Evolutionary conservation across 2,329 filamentous ascomycete genomes (phyloP).

Genomic region (Aspergillus phoenicis): DNA sequence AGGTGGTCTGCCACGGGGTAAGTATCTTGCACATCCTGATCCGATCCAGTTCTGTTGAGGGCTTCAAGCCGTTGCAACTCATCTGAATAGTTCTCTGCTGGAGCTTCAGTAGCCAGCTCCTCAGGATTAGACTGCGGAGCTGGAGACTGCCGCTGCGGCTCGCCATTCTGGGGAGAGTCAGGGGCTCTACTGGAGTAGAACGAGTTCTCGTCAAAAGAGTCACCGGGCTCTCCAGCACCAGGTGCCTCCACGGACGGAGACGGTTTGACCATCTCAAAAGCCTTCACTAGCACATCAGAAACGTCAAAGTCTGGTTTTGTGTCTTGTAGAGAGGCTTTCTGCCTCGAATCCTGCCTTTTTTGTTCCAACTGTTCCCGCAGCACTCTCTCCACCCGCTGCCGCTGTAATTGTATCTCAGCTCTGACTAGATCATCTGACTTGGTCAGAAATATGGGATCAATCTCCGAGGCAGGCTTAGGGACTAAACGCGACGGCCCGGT

Average conservation of each 20-base stretch:
- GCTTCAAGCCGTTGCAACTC: constrained; percentile 42
- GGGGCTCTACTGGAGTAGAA: constrained; percentile 92
- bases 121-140: constrained; percentile 34
- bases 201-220: constrained; percentile 89
- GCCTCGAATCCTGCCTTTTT: constrained; percentile 52
- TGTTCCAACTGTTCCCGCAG: constrained; percentile 78
- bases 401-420: constrained; percentile 77
- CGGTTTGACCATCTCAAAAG: constrained; percentile 70
- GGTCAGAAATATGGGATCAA: constrained; percentile 80
- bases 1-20: constrained; percentile 43
- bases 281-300: constrained; percentile 71
- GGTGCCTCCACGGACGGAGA: constrained; percentile 59
- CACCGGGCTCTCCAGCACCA: constrained; percentile 66
- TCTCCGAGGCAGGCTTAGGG: constrained; percentile 62
- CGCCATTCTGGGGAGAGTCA: constrained; percentile 65
- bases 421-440: constrained; percentile 84
- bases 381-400: constrained; percentile 76
- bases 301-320: constrained; percentile 68
- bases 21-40: constrained; percentile 44
- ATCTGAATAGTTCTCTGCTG: constrained; percentile 38
- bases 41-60: constrained; percentile 39
- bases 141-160: constrained; percentile 35
- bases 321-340: constrained; percentile 55
- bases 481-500: constrained; percentile 39
- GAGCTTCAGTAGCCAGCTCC: constrained; percentile 36